A percentile compares a stretch with the other conserved stretches of the same genome.
These are phyloP conservation scores for Ulota crispa DNA, from an alignment of 225 moss, liverwort and hornwort genomes.

Conservation along the genomic window DNA sequence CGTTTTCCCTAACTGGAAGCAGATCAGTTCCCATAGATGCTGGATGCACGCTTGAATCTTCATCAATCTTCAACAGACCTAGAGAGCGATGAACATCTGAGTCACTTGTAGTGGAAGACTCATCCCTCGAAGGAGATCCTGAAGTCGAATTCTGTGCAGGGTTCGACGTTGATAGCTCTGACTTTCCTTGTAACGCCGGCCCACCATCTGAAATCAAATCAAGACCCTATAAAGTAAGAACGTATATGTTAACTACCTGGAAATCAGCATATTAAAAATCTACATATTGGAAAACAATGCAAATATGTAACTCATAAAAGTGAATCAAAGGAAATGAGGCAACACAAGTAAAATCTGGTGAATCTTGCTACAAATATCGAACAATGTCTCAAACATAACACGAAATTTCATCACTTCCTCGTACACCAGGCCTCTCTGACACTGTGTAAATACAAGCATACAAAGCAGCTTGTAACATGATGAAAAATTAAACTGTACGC, in stretches of 20 bases:
- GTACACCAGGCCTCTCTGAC: not conserved
- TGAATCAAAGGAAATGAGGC: not conserved
- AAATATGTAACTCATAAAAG: constrained; percentile 5
- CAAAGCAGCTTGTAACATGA: constrained; percentile 4
- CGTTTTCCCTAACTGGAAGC: constrained; percentile 30
- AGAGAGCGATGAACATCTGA: constrained; percentile 6
- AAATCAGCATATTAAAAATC: not conserved
- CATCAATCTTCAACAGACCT: constrained; percentile 17
- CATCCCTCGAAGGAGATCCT: constrained; percentile 38
- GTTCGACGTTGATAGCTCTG: constrained; percentile 56
- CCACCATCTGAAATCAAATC: constrained; percentile 67
- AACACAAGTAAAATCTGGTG: constrained; percentile 12
- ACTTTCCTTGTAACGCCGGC: constrained; percentile 73
- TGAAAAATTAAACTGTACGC: not conserved
- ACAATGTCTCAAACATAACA: constrained; percentile 4
- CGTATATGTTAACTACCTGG: not conserved
- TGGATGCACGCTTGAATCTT: constrained; percentile 23
- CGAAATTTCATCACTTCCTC: constrained; percentile 13
- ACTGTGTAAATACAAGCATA: constrained; percentile 1
- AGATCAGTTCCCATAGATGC: constrained; percentile 25
- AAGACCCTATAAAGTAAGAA: not conserved
- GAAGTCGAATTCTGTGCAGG: constrained; percentile 51
- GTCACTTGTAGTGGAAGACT: constrained; percentile 8
- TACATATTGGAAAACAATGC: constrained; percentile 12
- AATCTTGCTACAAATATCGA: constrained; percentile 3